Percentiles rank a stretch among this genome's conserved stretches.
These are phyloP conservation scores for Haplosporangium gracile DNA, from an alignment of 192 early-diverging fungal species.

Conservation along the genomic window DNA sequence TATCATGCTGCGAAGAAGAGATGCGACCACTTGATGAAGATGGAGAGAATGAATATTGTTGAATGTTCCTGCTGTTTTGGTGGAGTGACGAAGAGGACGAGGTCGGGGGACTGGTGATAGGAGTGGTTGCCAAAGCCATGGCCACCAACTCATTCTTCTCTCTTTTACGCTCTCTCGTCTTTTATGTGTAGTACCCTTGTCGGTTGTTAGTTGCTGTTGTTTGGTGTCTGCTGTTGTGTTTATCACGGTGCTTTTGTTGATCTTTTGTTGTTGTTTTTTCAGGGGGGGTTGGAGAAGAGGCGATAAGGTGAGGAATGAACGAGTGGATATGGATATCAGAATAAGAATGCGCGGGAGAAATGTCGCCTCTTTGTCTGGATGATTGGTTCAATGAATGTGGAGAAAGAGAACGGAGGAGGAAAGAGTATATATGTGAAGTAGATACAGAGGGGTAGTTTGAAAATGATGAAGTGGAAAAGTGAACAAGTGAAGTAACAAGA, in stretches of 20 bases:
- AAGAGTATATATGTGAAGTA: too few relatives aligned
- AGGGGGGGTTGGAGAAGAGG: too few relatives aligned
- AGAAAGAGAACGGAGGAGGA: too few relatives aligned
- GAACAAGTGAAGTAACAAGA: too few relatives aligned
- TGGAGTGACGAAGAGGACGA: slow-evolving; percentile 10
- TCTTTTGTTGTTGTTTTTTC: too few relatives aligned
- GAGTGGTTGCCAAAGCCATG: slow-evolving; percentile 33
- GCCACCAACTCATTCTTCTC: slow-evolving; percentile 25
- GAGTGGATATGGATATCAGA: too few relatives aligned
- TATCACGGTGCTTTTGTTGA: too few relatives aligned
- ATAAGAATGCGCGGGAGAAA: too few relatives aligned
- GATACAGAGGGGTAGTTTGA: not conserved
- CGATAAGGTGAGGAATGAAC: too few relatives aligned
- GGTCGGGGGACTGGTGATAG: slow-evolving; percentile 1
- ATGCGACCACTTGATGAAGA: not conserved
- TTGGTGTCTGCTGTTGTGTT: too few relatives aligned
- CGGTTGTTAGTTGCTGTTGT: not conserved
- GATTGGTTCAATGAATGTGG: too few relatives aligned
- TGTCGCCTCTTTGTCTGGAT: too few relatives aligned
- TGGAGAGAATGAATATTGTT: not conserved
- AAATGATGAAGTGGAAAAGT: not conserved
- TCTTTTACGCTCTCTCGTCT: not conserved
- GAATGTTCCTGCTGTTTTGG: not conserved
- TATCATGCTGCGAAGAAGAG: not conserved
- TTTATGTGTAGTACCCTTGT: not conserved